Percentiles rank a stretch among this genome's conserved stretches.
Evolutionary conservation across 257 asterid species (phyloP).

Genomic region (Solanum clarkiae): DNA sequence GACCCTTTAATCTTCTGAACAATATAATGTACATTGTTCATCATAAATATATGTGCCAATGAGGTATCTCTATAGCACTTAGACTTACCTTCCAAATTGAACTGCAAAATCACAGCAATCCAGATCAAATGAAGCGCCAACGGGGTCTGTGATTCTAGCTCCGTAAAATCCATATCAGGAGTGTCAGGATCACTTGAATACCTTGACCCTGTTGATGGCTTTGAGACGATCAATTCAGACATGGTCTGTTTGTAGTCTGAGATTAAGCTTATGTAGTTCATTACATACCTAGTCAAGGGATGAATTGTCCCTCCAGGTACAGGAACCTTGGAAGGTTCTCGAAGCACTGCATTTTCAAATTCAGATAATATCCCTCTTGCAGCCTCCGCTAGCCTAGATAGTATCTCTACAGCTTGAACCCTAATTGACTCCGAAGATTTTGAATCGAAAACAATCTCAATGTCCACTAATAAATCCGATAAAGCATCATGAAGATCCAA

Average conservation of each 20-base stretch:
- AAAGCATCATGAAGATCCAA: slow-evolving; percentile 81
- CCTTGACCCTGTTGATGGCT: slow-evolving; percentile 57
- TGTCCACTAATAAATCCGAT: slow-evolving; percentile 60
- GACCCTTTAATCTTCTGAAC: slow-evolving; percentile 71
- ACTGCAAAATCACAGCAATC: slow-evolving; percentile 67
- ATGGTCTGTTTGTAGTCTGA: slow-evolving; percentile 64
- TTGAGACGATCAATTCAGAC: slow-evolving; percentile 55
- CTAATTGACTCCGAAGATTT: slow-evolving; percentile 61
- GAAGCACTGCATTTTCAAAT: slow-evolving; percentile 76
- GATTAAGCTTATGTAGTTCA: slow-evolving; percentile 77
- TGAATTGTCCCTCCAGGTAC: slow-evolving; percentile 95
- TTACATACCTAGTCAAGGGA: slow-evolving; percentile 86
- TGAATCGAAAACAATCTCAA: slow-evolving; percentile 57
- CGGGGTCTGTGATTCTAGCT: slow-evolving; percentile 44
- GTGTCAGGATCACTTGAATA: slow-evolving; percentile 48
- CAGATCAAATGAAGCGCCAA: slow-evolving; percentile 74
- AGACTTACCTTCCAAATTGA: slow-evolving; percentile 68
- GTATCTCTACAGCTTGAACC: slow-evolving; percentile 60
- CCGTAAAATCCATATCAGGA: slow-evolving; percentile 70
- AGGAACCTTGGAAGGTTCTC: slow-evolving; percentile 58
- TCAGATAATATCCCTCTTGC: slow-evolving; percentile 71
- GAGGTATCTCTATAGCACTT: slow-evolving; percentile 69
- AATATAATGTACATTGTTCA: slow-evolving; percentile 87
- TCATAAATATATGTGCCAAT: slow-evolving; percentile 73
- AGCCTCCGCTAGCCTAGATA: slow-evolving; percentile 77